These are phyloP conservation scores for Ogataea nonfermentans DNA, from an alignment of 805 yeast species.

Conservation along the genomic window DNA sequence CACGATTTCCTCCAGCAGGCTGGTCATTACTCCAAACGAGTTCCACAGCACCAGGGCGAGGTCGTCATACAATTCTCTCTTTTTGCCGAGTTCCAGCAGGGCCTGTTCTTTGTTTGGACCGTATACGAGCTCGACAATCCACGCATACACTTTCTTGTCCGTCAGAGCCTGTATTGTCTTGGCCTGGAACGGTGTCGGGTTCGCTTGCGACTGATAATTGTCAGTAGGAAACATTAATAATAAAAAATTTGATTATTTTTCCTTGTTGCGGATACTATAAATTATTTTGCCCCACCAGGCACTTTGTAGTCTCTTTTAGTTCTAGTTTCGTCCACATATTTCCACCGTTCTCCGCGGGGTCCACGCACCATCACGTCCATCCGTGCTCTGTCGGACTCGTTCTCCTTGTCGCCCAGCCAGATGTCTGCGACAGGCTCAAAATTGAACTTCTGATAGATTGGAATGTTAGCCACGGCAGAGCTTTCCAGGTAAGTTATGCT, in stretches of 20 bases:
- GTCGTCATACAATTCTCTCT: conserved; percentile 92
- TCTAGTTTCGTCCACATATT: conserved; percentile 27
- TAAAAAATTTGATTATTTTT: conserved; percentile 10
- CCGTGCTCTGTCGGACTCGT: conserved; percentile 32
- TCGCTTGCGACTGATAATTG: not conserved
- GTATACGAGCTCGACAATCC: conserved; percentile 86
- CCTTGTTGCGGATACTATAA: not conserved
- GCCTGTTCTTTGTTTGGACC: conserved; percentile 95
- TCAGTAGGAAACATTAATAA: conserved; percentile 9
- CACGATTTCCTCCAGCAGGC: conserved; percentile 82
- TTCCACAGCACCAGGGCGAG: conserved; percentile 92
- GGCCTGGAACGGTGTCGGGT: conserved; percentile 9
- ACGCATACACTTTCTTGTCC: conserved; percentile 81
- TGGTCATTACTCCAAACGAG: conserved; percentile 95
- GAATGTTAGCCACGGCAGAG: conserved; percentile 44
- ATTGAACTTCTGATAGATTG: conserved; percentile 53
- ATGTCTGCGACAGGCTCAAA: conserved; percentile 50
- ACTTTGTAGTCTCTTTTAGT: conserved; percentile 24
- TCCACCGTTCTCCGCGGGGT: conserved; percentile 33
- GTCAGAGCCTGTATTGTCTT: conserved; percentile 44
- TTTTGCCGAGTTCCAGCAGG: conserved; percentile 84
- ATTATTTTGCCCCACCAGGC: conserved; percentile 21
- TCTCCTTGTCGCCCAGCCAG: conserved; percentile 36
- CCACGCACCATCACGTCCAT: conserved; percentile 42
- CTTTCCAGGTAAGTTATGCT: conserved; percentile 50